These are phyloP conservation scores for Citrus maxima DNA, from an alignment of 345 rosid genomes.

Conservation along the genomic window DNA sequence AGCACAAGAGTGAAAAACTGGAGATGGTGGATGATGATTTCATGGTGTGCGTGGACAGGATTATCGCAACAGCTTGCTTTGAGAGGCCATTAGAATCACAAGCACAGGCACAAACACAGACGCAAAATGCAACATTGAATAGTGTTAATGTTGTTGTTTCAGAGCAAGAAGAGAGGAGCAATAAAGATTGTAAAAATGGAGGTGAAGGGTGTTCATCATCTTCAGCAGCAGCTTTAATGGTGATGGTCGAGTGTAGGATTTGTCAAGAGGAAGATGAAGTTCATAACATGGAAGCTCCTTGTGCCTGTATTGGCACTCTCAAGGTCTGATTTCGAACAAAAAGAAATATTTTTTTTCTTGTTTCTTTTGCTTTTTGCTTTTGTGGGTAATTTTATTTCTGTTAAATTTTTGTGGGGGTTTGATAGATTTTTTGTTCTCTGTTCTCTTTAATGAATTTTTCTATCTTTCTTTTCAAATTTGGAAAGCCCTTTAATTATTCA, in stretches of 20 bases:
- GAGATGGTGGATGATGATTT: constrained; percentile 49
- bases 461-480: neutral
- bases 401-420: neutral
- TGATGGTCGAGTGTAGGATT: constrained; percentile 59
- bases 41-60: constrained; percentile 40
- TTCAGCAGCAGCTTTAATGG: neutral
- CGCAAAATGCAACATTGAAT: neutral
- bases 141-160: neutral
- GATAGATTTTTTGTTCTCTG: neutral
- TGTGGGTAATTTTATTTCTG: constrained; percentile 1
- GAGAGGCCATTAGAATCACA: constrained; percentile 10
- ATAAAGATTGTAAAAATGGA: neutral
- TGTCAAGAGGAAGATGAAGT: constrained; percentile 63
- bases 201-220: constrained; percentile 28
- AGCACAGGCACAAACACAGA: no score
- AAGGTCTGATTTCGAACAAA: constrained; percentile 33
- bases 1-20: neutral
- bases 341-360: neutral
- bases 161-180: constrained; percentile 9
- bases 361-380: neutral
- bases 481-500: neutral
- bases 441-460: neutral
- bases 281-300: constrained; percentile 53
- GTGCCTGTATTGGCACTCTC: constrained; percentile 65
- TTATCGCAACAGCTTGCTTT: constrained; percentile 36